Evolutionary conservation across 176 grass and related monocot species (phyloP).

Genomic region (Hordeum vulgare): MorexV3_pseudomolecules_assembly NC_058523.1:334627959-334628458

Average conservation of each 20-base stretch:
- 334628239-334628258: constrained; percentile 48
- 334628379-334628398: constrained; percentile 29
- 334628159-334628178: constrained; percentile 11
- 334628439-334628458: neutral
- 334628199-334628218: constrained; percentile 83
- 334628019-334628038: constrained; percentile 47
- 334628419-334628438: neutral
- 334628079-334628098: constrained; percentile 81
- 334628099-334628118: neutral
- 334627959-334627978: constrained; percentile 78
- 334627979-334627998: constrained; percentile 57
- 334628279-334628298: constrained; percentile 40
- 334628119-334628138: neutral
- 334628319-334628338: constrained; percentile 32
- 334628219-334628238: constrained; percentile 75
- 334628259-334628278: constrained; percentile 66
- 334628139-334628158: neutral
- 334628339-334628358: constrained; percentile 72
- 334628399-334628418: constrained; percentile 14
- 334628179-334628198: constrained; percentile 93
- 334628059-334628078: constrained; percentile 73
- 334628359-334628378: constrained; percentile 32
- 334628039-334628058: constrained; percentile 45
- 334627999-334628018: constrained; percentile 62
- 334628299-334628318: constrained; percentile 37